A percentile compares a stretch with the other conserved stretches of the same genome.
Conservation (phyloP, 805 yeast genomes). For the Grigorovia transvaalensis region DNA sequence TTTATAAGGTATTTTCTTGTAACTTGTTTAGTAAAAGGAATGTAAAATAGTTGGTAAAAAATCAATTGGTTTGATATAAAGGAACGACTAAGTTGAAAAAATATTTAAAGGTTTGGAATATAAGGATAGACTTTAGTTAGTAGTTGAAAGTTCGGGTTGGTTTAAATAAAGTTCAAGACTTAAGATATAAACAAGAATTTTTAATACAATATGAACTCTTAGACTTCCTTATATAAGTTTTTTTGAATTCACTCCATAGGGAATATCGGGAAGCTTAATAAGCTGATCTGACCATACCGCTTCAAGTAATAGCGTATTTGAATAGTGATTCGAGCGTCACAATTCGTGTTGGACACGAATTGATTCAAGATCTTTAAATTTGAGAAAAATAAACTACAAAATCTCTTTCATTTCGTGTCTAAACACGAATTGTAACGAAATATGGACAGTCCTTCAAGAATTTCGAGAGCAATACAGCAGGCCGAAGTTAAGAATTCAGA, state of each 20-base stretch:
- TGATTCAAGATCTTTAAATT: no score
- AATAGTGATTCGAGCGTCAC: neutral
- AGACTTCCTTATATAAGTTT: neutral
- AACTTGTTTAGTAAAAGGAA: neutral
- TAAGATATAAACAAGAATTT: neutral
- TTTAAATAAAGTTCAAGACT: no score
- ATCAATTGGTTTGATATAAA: neutral
- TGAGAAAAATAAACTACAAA: no score
- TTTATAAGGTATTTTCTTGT: neutral
- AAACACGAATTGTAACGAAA: neutral
- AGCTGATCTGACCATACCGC: neutral
- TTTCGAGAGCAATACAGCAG: no score
- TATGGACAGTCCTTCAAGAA: no score
- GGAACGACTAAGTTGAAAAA: neutral
- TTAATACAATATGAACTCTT: neutral
- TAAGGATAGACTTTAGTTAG: neutral
- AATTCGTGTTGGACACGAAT: neutral
- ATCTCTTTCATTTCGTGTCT: neutral
- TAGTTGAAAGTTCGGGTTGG: neutral
- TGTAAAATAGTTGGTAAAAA: constrained; percentile 5
- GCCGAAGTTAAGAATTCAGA: no score
- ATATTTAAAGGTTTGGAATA: no score
- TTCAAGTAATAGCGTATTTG: neutral
- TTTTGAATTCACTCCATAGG: neutral
- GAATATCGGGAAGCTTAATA: neutral